These are phyloP conservation scores for Vaccinium darrowii DNA, from an alignment of 148 eudicot species.

Conservation along the genomic window DNA sequence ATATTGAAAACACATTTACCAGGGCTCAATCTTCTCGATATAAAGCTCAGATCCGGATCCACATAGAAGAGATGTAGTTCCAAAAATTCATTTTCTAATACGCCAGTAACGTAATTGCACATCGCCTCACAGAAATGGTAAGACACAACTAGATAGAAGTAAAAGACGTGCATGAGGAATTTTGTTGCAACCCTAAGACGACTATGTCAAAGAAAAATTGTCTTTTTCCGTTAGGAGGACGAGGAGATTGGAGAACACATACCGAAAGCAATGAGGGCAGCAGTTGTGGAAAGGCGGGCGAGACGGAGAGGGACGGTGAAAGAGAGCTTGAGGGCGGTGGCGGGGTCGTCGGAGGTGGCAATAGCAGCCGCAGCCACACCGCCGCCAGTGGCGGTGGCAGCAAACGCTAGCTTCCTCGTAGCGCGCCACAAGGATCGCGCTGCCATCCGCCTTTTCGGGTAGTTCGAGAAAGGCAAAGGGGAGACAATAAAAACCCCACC, in stretches of 20 bases:
- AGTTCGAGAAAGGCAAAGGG: not conserved
- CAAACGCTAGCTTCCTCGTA: slow-evolving; percentile 43
- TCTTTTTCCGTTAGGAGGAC: not conserved
- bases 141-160: not conserved
- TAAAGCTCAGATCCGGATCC: not conserved
- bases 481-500: not conserved
- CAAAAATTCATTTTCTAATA: not conserved
- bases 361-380: slow-evolving; percentile 67
- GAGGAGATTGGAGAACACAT: not conserved
- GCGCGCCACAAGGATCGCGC: slow-evolving; percentile 58
- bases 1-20: too few species aligned
- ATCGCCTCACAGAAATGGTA: not conserved
- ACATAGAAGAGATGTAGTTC: not conserved
- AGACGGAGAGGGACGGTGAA: slow-evolving; percentile 81
- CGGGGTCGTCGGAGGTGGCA: slow-evolving; percentile 72
- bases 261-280: slow-evolving; percentile 84
- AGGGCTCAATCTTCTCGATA: not conserved
- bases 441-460: slow-evolving; percentile 39
- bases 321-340: slow-evolving; percentile 60
- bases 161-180: not conserved
- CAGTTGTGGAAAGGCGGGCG: slow-evolving; percentile 62
- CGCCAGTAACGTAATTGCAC: not conserved
- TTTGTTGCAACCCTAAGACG: not conserved
- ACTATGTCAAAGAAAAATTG: not conserved
- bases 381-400: slow-evolving; percentile 45